These are phyloP conservation scores for Fomitopsis serialis DNA, from an alignment of 768 basidiomycete species.

Conservation along the genomic window DNA sequence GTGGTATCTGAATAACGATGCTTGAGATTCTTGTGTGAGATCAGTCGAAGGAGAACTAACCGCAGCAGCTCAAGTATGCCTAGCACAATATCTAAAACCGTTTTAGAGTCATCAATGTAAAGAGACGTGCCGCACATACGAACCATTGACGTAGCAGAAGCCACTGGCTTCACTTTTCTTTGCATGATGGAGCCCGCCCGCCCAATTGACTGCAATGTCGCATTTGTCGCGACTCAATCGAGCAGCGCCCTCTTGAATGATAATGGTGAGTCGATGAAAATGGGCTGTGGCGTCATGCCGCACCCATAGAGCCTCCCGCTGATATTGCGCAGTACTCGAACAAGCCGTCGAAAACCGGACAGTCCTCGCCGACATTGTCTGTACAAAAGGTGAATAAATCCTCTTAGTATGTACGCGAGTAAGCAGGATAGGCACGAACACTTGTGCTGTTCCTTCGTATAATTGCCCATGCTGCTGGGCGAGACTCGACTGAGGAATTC, in stretches of 20 bases:
- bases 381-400: slow-evolving; percentile 1
- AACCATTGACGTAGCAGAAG: slow-evolving; percentile 98
- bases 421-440: slow-evolving; percentile 45
- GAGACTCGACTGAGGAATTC: slow-evolving; percentile 93
- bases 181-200: slow-evolving; percentile 96
- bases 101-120: background rate
- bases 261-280: background rate
- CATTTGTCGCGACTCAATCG: slow-evolving; percentile 95
- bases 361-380: slow-evolving; percentile 99
- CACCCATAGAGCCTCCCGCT: slow-evolving; percentile 99
- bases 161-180: slow-evolving; percentile 99
- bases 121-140: too few relatives aligned
- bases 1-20: slow-evolving; percentile 65
- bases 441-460: slow-evolving; percentile 92
- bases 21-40: too few relatives aligned
- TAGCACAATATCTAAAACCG: slow-evolving; percentile 82
- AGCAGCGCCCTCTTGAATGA: slow-evolving; percentile 84
- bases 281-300: slow-evolving; percentile 19
- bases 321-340: slow-evolving; percentile 99
- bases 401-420: background rate
- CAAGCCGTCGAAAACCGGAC: slow-evolving; percentile 96
- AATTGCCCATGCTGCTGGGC: slow-evolving; percentile 92
- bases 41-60: slow-evolving; percentile 30
- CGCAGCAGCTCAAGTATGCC: slow-evolving; percentile 92
- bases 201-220: slow-evolving; percentile 99